A percentile compares a stretch with the other conserved stretches of the same genome.
These are phyloP conservation scores for Solanum bulbocastanum DNA, from an alignment of 257 asterid genomes.

Conservation along the genomic window DNA sequence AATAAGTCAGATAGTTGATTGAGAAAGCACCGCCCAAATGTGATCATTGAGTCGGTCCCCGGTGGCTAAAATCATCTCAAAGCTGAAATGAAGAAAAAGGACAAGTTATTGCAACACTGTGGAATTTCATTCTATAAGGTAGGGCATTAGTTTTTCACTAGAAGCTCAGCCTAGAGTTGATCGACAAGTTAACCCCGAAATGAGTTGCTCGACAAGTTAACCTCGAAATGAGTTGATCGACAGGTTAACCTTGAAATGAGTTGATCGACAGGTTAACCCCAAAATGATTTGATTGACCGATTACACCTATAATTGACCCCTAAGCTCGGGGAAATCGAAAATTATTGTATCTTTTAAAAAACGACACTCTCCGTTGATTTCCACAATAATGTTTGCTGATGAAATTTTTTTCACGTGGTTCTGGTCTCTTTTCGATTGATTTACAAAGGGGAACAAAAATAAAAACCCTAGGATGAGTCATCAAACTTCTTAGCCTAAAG, in stretches of 20 bases:
- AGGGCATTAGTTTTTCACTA: neutral
- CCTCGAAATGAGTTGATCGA: no score
- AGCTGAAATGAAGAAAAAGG: neutral
- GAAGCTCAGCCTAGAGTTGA: neutral
- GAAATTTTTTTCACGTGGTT: neutral
- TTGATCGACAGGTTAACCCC: neutral
- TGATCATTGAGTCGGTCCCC: no score
- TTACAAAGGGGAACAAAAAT: neutral
- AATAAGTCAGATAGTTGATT: no score
- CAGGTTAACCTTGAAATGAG: no score
- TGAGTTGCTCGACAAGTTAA: neutral
- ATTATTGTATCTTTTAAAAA: neutral
- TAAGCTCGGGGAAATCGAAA: neutral
- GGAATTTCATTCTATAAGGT: neutral
- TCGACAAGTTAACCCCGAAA: neutral
- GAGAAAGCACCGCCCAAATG: no score
- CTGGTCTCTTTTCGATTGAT: neutral
- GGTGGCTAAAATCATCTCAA: neutral
- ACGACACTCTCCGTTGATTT: neutral
- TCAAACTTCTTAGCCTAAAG: neutral
- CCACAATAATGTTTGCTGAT: neutral
- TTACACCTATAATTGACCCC: neutral
- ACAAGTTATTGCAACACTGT: neutral
- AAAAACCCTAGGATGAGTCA: neutral
- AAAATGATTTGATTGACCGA: neutral